A percentile compares a stretch with the other conserved stretches of the same genome.
Conservation (phyloP, 1,284 basidiomycete genomes). For the Sphaerobolus stellatus region DNA sequence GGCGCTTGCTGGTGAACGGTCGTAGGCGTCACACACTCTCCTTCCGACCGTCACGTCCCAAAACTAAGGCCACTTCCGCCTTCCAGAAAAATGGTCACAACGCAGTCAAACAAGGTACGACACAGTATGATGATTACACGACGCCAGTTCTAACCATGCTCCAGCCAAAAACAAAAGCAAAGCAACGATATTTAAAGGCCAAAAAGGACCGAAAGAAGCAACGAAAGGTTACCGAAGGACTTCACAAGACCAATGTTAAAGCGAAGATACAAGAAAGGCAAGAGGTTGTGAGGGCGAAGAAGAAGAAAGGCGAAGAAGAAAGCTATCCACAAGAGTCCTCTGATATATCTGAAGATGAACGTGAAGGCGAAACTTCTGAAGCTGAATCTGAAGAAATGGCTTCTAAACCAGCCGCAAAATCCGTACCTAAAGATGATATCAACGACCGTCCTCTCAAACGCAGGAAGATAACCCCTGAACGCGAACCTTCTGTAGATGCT, state of each 20-base stretch:
- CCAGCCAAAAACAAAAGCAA: constrained; percentile 54
- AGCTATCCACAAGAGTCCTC: no score
- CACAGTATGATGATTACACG: not conserved
- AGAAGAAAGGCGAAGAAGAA: constrained; percentile 9
- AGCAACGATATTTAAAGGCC: constrained; percentile 63
- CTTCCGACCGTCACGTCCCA: not conserved
- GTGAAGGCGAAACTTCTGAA: constrained; percentile 12
- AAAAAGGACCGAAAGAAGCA: constrained; percentile 64
- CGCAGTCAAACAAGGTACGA: constrained; percentile 2
- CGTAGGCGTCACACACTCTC: not conserved
- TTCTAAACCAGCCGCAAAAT: constrained; percentile 13
- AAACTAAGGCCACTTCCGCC: no score
- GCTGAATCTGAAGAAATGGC: constrained; percentile 16
- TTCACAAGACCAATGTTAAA: constrained; percentile 4
- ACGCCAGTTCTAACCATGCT: no score
- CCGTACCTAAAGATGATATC: not conserved
- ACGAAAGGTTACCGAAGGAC: constrained; percentile 37
- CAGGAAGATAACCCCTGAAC: constrained; percentile 15
- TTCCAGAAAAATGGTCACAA: not conserved
- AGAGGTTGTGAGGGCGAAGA: constrained; percentile 1
- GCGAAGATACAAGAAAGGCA: constrained; percentile 4
- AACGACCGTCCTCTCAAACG: constrained; percentile 13
- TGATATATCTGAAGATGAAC: not conserved
- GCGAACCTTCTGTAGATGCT: constrained; percentile 12
- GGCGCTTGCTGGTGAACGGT: no score